These are phyloP conservation scores for Scedosporium minutisporum DNA, from an alignment of 2,329 filamentous ascomycete species.

Conservation along the genomic window DNA sequence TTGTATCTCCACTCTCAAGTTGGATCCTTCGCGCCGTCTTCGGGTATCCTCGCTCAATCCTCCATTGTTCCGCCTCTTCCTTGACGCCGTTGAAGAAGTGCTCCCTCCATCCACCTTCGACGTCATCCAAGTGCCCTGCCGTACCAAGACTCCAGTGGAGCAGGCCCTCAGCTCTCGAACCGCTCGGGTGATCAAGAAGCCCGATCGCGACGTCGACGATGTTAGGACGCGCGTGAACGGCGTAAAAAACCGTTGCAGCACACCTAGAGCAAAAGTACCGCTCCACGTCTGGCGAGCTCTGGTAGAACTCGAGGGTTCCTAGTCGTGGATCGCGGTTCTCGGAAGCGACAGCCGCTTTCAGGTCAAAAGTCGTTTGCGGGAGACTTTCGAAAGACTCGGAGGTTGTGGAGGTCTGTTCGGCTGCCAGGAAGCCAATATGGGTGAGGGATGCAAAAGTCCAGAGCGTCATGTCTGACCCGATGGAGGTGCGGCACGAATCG, in stretches of 20 bases:
- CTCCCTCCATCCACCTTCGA: conserved; percentile 30
- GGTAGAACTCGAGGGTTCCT: conserved; percentile 32
- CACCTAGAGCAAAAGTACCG: conserved; percentile 39
- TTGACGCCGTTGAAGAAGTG: conserved; percentile 19
- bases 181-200: conserved; percentile 30
- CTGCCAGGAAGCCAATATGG: conserved; percentile 24
- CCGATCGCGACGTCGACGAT: conserved; percentile 35
- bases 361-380: conserved; percentile 10
- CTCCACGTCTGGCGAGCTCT: conserved; percentile 32
- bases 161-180: conserved; percentile 34
- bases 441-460: conserved; percentile 34
- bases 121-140: conserved; percentile 21
- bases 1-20: neutral
- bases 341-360: conserved; percentile 24
- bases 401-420: neutral
- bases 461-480: conserved; percentile 31
- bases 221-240: conserved; percentile 24
- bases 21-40: neutral
- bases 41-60: conserved; percentile 10
- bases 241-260: conserved; percentile 37
- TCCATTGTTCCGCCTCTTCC: conserved; percentile 25
- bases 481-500: conserved; percentile 33
- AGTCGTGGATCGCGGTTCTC: conserved; percentile 22
- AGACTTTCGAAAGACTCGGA: neutral
- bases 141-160: conserved; percentile 31